Evolutionary conservation across 176 grass and related monocot species (phyloP).

Genomic region (Lolium rigidum): DNA sequence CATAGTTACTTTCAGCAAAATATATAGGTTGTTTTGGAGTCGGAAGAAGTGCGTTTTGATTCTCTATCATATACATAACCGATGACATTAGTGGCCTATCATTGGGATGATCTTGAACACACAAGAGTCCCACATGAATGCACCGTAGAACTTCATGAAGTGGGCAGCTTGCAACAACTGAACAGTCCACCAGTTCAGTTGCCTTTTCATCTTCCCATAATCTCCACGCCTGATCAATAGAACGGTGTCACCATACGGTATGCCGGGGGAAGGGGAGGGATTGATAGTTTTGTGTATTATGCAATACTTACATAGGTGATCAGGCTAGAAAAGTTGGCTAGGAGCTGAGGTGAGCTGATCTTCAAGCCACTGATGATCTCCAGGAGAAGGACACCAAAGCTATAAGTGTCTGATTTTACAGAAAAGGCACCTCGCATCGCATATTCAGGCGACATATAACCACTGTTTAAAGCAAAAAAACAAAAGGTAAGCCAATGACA

Average conservation of each 20-base stretch:
- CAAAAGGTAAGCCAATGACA: no score
- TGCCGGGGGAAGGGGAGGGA: no score
- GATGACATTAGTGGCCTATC: conserved; percentile 51
- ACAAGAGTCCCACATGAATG: conserved; percentile 44
- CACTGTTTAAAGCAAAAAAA: conserved; percentile 22
- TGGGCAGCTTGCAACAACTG: not conserved
- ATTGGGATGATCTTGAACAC: conserved; percentile 48
- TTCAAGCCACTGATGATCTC: conserved; percentile 60
- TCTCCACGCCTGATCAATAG: conserved; percentile 42
- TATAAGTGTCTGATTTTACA: conserved; percentile 58
- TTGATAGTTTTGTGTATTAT: not conserved
- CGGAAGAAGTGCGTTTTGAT: not conserved
- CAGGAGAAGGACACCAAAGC: conserved; percentile 63
- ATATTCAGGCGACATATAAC: conserved; percentile 72
- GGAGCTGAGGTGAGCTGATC: conserved; percentile 34
- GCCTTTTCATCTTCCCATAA: conserved; percentile 44
- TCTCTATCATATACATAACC: conserved; percentile 50
- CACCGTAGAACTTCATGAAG: conserved; percentile 32
- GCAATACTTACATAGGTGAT: conserved; percentile 44
- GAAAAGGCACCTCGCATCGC: conserved; percentile 52
- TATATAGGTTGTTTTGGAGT: conserved; percentile 37
- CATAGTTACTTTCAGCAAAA: not conserved
- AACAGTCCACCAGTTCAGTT: conserved; percentile 39
- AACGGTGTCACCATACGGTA: not conserved
- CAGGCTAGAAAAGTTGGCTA: not conserved